Percentiles rank a stretch among this genome's conserved stretches.
Conservation (phyloP, 331 rosid species). For the Saraca asoca region DNA sequence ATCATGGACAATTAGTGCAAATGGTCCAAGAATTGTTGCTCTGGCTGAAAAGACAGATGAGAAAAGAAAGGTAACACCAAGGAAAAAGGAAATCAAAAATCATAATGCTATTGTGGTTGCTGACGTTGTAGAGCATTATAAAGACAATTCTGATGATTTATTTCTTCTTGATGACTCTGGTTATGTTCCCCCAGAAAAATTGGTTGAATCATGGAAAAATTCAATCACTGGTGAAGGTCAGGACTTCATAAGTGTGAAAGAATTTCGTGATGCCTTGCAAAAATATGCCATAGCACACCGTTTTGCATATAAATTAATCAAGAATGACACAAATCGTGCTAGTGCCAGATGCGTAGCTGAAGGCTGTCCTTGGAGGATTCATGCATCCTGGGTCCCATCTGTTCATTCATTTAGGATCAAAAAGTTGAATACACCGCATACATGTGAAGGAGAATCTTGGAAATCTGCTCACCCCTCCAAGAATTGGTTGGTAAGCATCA, state of each 20-base stretch:
- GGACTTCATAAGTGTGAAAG: conserved; percentile 50
- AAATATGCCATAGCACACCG: conserved; percentile 57
- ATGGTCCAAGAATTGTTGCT: conserved; percentile 36
- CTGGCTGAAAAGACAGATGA: conserved; percentile 32
- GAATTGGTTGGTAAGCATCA: conserved; percentile 55
- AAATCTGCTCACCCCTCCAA: conserved; percentile 52
- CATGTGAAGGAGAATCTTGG: conserved; percentile 53
- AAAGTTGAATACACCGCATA: conserved; percentile 46
- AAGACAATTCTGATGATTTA: conserved; percentile 29
- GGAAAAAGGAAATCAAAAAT: conserved; percentile 34
- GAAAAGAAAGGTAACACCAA: conserved; percentile 28
- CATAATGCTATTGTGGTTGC: neutral
- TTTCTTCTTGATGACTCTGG: conserved; percentile 11
- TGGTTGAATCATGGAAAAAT: conserved; percentile 51
- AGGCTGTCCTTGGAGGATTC: conserved; percentile 60
- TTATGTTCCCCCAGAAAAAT: conserved; percentile 43
- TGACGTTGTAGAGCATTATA: conserved; percentile 27
- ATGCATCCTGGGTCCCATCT: conserved; percentile 59
- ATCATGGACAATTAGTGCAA: conserved; percentile 40
- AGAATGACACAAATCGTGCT: conserved; percentile 59
- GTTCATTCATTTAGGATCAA: conserved; percentile 45
- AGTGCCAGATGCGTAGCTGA: conserved; percentile 49
- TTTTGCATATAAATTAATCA: conserved; percentile 50
- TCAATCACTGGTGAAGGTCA: conserved; percentile 55
- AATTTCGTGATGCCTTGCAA: conserved; percentile 62